Evolutionary conservation across 2,329 filamentous ascomycete species (phyloP).

Genomic region (Fusarium austroafricanum): DNA sequence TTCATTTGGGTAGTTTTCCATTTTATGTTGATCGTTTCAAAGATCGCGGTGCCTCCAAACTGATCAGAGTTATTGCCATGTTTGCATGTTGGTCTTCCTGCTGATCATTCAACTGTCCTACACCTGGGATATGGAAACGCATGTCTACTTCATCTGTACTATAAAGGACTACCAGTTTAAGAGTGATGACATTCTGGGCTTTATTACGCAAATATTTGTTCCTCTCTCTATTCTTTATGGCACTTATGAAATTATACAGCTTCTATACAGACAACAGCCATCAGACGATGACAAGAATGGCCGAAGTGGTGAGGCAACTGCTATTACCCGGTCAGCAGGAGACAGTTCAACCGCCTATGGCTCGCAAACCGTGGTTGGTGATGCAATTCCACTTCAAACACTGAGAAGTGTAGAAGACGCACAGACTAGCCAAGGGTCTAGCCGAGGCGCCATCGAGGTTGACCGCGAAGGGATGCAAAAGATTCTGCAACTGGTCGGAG

Average conservation of each 20-base stretch:
- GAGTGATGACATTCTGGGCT: fast-evolving
- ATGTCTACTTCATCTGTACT: background rate
- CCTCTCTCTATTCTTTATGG: background rate
- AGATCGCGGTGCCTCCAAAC: background rate
- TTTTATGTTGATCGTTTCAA: background rate
- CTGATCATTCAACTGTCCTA: background rate
- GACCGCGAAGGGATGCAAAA: background rate
- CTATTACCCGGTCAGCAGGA: fast-evolving
- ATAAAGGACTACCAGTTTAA: background rate
- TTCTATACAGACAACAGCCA: background rate
- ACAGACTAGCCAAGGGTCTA: background rate
- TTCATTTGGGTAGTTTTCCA: background rate
- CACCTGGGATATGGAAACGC: background rate
- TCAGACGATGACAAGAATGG: background rate
- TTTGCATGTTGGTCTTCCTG: background rate
- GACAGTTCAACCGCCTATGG: fast-evolving
- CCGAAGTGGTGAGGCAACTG: fast-evolving
- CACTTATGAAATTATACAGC: background rate
- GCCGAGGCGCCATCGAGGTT: background rate
- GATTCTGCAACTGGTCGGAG: background rate
- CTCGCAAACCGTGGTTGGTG: background rate
- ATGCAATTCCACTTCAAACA: background rate
- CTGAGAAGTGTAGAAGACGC: background rate
- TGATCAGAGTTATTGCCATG: background rate
- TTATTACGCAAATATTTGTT: background rate